A percentile compares a stretch with the other conserved stretches of the same genome.
Evolutionary conservation across 129 eudicot genomes (phyloP).

Genomic region (Artemisia annua): DNA sequence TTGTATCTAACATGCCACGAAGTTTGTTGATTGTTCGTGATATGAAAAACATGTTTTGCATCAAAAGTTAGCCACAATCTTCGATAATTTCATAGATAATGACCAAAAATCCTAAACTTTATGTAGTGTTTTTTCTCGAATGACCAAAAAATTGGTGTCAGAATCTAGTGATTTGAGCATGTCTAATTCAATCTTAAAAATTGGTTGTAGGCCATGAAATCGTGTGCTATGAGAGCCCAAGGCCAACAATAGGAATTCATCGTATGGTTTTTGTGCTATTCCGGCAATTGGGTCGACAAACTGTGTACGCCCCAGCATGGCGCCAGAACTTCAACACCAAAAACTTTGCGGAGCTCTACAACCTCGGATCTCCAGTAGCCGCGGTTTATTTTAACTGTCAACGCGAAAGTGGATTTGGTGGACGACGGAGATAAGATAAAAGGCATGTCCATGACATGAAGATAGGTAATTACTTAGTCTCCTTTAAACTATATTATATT

Average conservation of each 20-base stretch:
- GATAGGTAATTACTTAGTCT: not conserved
- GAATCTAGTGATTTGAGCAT: not conserved
- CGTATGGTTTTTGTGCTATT: conserved; percentile 68
- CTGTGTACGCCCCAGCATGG: conserved; percentile 86
- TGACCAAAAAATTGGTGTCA: too few species aligned
- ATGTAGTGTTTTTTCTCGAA: too few species aligned
- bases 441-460: conserved; percentile 16
- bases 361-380: conserved; percentile 82
- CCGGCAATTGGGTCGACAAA: conserved; percentile 71
- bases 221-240: conserved; percentile 74
- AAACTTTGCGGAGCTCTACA: conserved; percentile 78
- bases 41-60: too few species aligned
- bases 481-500: not conserved
- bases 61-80: too few species aligned
- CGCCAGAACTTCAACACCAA: conserved; percentile 82
- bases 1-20: not conserved
- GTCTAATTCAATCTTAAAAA: not conserved
- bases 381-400: conserved; percentile 82
- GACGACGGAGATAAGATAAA: conserved; percentile 46
- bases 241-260: conserved; percentile 84
- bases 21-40: too few species aligned
- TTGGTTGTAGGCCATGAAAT: conserved; percentile 63
- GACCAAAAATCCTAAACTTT: too few species aligned
- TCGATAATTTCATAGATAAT: too few species aligned
- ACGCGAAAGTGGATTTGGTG: conserved; percentile 82